These are phyloP conservation scores for Sesbania bispinosa DNA, from an alignment of 306 rosid species.

Conservation along the genomic window DNA sequence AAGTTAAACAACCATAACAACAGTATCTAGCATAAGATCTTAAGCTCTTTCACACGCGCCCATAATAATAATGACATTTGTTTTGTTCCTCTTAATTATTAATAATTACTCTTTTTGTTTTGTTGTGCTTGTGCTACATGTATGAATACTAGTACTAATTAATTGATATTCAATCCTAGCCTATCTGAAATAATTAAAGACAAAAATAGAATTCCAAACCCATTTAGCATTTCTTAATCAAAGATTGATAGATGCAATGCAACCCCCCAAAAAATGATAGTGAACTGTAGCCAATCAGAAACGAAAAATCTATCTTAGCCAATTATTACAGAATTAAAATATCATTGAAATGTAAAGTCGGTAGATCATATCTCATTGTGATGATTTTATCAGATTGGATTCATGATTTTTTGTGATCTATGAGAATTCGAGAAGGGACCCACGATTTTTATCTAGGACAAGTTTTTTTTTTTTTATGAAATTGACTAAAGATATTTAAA, in stretches of 20 bases:
- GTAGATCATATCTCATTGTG: slow-evolving; percentile 69
- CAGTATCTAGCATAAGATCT: slow-evolving; percentile 52
- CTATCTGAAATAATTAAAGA: slow-evolving; percentile 37
- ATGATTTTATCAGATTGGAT: slow-evolving; percentile 62
- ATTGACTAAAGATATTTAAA: neutral
- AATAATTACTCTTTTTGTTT: slow-evolving; percentile 27
- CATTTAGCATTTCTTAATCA: slow-evolving; percentile 18
- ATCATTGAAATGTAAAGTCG: slow-evolving; percentile 64
- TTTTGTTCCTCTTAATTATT: slow-evolving; percentile 22
- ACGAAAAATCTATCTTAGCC: slow-evolving; percentile 27
- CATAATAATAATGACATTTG: slow-evolving; percentile 40
- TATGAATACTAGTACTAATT: neutral
- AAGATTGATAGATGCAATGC: slow-evolving; percentile 10
- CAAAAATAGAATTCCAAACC: slow-evolving; percentile 21
- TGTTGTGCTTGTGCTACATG: neutral
- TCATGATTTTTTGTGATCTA: slow-evolving; percentile 43
- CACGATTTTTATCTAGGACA: slow-evolving; percentile 11
- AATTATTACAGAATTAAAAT: slow-evolving; percentile 38
- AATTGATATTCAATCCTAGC: slow-evolving; percentile 16
- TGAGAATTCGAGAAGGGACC: slow-evolving; percentile 39
- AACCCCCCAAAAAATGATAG: neutral
- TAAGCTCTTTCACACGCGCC: slow-evolving; percentile 52
- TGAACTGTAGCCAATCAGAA: slow-evolving; percentile 36
- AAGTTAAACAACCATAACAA: slow-evolving; percentile 27
- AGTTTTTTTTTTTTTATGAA: neutral